Conservation (phyloP, 169 alveolate genomes). For the Eimeria maxima region DNA sequence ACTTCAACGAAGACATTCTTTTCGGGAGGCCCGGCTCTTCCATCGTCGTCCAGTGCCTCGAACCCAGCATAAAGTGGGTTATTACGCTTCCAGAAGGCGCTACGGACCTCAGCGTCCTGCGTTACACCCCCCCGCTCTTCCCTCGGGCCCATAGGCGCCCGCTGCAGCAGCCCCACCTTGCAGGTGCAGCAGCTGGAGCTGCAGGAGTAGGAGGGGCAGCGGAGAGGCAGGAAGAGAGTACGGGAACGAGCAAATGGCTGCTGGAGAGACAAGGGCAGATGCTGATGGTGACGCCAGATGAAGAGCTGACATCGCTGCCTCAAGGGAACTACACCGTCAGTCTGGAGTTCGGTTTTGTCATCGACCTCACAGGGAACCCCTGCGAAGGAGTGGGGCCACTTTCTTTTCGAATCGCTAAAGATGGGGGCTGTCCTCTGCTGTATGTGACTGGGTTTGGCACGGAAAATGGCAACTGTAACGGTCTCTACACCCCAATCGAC, state of each 20-base stretch:
- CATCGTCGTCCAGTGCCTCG: slow-evolving; percentile 41
- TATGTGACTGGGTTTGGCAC: slow-evolving; percentile 87
- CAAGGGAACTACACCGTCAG: slow-evolving; percentile 85
- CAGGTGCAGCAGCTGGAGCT: slow-evolving; percentile 43
- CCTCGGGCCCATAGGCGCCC: background rate
- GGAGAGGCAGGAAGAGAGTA: background rate
- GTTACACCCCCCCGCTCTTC: slow-evolving; percentile 6
- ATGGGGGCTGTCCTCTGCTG: slow-evolving; percentile 87
- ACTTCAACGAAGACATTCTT: slow-evolving; percentile 85
- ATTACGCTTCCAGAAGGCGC: slow-evolving; percentile 77
- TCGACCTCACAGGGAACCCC: slow-evolving; percentile 86
- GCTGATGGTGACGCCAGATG: slow-evolving; percentile 83
- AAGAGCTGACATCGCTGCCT: slow-evolving; percentile 85
- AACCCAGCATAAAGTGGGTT: slow-evolving; percentile 64
- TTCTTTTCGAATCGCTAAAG: slow-evolving; percentile 83
- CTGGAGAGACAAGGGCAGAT: slow-evolving; percentile 85
- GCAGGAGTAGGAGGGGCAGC: slow-evolving; percentile 16
- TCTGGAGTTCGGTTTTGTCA: slow-evolving; percentile 84
- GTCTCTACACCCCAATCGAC: slow-evolving; percentile 86
- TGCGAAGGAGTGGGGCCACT: slow-evolving; percentile 80
- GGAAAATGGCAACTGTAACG: slow-evolving; percentile 86
- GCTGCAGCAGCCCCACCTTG: background rate
- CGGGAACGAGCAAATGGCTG: slow-evolving; percentile 48
- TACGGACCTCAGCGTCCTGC: slow-evolving; percentile 23
- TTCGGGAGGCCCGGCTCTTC: slow-evolving; percentile 73